Base-by-base conservation (phyloP, 768 basidiomycete species). In the Tylopilus vinaceipallidus region DNA sequence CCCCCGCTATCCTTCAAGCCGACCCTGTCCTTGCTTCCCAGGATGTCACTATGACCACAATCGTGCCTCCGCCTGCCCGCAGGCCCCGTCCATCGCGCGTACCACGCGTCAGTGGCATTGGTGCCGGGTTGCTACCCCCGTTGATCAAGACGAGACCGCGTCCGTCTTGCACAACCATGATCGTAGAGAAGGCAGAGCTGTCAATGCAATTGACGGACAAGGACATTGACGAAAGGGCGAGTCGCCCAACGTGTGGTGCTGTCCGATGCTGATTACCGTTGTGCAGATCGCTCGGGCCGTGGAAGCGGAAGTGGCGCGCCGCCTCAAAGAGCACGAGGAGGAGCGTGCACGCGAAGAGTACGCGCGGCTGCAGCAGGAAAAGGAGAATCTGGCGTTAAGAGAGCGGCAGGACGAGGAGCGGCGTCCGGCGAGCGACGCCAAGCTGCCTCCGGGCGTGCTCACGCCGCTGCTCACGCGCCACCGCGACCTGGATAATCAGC, bases 171-270 rank as follows among this genome's bases (percentile, higher is more conserved):
- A 34, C 58, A 13, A 3, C 49, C 11, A 45, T 45, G 12, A 60
- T 57, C 22, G 33, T 41, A 39, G 56, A 59, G 47, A 37, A 50
- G 14, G 19, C 54, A 30, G 68, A 64, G 17, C 16, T 33, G 1
- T 16, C 49, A 5, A 42, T 59, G 39, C 59, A 62, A 26, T 61
- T 86, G 55, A 80, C 81, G 3, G 84, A 86, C 66, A 78, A 82
- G 59, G 88, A 90, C 41, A 85, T 90, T 53, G 84, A 90, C 53
- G 84, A 84, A 30, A 73, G 83, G 70, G 88, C 85, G 57, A 66
- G 42, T 48, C 40, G 45, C 14, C 41, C 20, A 7, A 12, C 27
- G 12, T 52, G 29, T 33, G n/a, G 5, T 30, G 22, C 11, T 36
- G 14, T 29, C 32, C n/a, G n/a, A 26, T 29, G 14, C 43, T 52